Evolutionary conservation across 2,329 filamentous ascomycete genomes (phyloP).

Genomic region (Arthrocladium fulminans): DNA sequence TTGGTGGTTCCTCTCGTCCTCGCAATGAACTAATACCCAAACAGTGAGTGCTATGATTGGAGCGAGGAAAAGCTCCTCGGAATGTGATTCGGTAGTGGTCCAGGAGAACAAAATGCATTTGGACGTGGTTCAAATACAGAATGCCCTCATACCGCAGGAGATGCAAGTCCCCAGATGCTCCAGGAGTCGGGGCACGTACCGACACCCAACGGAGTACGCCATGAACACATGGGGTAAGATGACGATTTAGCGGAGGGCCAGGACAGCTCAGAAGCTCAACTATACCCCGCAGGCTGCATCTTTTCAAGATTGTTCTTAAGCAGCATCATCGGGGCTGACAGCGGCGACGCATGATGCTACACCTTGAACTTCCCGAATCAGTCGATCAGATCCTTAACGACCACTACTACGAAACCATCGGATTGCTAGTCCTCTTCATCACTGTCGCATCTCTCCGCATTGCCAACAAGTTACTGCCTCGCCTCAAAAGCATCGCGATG

Average conservation of each 20-base stretch:
- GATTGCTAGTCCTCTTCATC: conserved; percentile 8
- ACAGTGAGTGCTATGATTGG: too few species aligned
- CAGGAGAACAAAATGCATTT: too few species aligned
- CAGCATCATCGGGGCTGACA: background rate
- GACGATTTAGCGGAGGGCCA: conserved; percentile 24
- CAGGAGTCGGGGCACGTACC: too few species aligned
- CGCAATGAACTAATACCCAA: too few species aligned
- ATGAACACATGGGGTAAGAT: too few species aligned
- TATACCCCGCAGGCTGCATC: conserved; percentile 32
- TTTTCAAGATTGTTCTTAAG: background rate
- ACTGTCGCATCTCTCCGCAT: conserved; percentile 19
- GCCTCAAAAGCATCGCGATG: conserved; percentile 12
- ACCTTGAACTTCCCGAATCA: background rate
- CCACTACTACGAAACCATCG: conserved; percentile 7
- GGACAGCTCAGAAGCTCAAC: conserved; percentile 39
- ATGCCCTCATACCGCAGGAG: too few species aligned
- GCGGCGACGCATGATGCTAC: background rate
- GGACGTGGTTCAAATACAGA: too few species aligned
- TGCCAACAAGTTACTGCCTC: background rate
- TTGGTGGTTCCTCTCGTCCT: too few species aligned
- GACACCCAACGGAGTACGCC: too few species aligned
- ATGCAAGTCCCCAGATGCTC: too few species aligned
- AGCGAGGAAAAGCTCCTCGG: too few species aligned
- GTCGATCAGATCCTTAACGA: conserved; percentile 1
- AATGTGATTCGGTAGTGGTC: too few species aligned